Conservation (phyloP, 1,284 basidiomycete genomes). For the Malassezia obtusa region DNA sequence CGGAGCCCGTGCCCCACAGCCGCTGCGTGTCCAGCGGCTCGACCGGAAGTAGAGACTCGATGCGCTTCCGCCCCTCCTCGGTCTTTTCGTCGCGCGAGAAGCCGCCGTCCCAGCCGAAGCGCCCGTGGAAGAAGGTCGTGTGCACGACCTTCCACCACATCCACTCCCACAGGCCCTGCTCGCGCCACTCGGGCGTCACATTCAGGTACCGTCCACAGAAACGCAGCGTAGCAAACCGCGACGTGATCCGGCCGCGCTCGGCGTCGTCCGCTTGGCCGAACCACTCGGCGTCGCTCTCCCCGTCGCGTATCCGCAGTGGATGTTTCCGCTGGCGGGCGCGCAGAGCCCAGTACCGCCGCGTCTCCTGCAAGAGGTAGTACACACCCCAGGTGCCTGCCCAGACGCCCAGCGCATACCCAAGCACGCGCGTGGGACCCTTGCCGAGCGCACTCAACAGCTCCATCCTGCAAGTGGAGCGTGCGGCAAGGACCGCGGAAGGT, state of each 20-base stretch:
- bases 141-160: slow-evolving; percentile 28
- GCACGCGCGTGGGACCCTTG: background rate
- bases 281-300: slow-evolving; percentile 16
- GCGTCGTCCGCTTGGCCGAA: slow-evolving; percentile 26
- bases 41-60: slow-evolving; percentile 27
- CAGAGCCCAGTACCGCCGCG: slow-evolving; percentile 18
- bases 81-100: slow-evolving; percentile 29
- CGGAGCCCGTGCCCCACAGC: slow-evolving; percentile 14
- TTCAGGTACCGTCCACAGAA: slow-evolving; percentile 47
- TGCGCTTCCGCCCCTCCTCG: slow-evolving; percentile 19
- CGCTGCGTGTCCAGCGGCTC: slow-evolving; percentile 23
- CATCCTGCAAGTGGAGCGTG: background rate
- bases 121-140: slow-evolving; percentile 22
- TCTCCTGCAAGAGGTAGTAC: slow-evolving; percentile 34
- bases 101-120: slow-evolving; percentile 40
- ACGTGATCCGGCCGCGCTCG: slow-evolving; percentile 49
- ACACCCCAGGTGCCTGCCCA: slow-evolving; percentile 23
- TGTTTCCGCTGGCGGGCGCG: slow-evolving; percentile 20
- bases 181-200: slow-evolving; percentile 51
- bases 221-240: slow-evolving; percentile 39
- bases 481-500: no score
- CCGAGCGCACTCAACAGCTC: background rate
- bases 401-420: background rate
- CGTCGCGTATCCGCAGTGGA: slow-evolving; percentile 14
- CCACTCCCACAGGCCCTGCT: slow-evolving; percentile 50